Conservation (phyloP, 257 asterid species). For the Capsicum chinense region DNA sequence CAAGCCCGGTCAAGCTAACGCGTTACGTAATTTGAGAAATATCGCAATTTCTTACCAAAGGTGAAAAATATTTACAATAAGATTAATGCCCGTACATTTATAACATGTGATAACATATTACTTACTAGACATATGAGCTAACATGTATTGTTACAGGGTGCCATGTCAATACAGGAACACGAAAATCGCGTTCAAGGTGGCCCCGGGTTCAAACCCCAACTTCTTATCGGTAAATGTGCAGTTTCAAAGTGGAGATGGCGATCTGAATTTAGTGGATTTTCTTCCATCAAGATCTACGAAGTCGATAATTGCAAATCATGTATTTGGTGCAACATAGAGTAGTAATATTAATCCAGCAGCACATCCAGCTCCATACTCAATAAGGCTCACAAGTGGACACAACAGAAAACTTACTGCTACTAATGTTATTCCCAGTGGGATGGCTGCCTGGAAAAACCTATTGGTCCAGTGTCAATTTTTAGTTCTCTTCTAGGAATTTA, state of each 20-base stretch:
- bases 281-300: background rate
- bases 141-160: conserved; percentile 37
- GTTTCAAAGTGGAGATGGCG: conserved; percentile 38
- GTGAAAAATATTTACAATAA: conserved; percentile 7
- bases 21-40: conserved; percentile 34
- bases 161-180: conserved; percentile 33
- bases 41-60: conserved; percentile 37
- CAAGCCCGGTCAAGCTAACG: conserved; percentile 36
- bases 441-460: background rate
- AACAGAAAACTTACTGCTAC: background rate
- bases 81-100: background rate
- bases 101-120: background rate
- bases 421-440: background rate
- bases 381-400: background rate
- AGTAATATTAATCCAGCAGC: background rate
- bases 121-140: too few relatives aligned
- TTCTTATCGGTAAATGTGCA: conserved; percentile 43
- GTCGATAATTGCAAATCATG: background rate
- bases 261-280: conserved; percentile 28
- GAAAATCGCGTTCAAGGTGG: conserved; percentile 36
- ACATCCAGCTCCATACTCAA: background rate
- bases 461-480: background rate
- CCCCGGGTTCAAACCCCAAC: conserved; percentile 29
- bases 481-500: background rate
- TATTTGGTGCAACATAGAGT: conserved; percentile 25